A percentile compares a stretch with the other conserved stretches of the same genome.
These are phyloP conservation scores for Achlya hypogyna DNA, from an alignment of 352 stramenopile species.

Conservation along the genomic window DNA sequence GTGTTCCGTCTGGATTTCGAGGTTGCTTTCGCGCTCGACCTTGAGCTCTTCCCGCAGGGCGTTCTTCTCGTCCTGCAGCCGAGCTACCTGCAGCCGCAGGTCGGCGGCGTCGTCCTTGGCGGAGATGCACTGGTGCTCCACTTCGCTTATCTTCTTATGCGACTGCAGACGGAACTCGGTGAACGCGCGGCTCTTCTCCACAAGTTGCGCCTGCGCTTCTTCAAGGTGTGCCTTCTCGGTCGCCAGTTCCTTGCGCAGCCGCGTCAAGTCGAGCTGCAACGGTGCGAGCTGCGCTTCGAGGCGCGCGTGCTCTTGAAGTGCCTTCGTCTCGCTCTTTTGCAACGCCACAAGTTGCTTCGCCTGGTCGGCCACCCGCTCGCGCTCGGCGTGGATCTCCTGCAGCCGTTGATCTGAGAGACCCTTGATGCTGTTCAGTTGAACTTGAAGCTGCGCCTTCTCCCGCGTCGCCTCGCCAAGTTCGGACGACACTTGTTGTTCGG, in stretches of 20 bases:
- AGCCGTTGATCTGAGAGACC: slow-evolving; percentile 52
- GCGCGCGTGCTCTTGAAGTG: slow-evolving; percentile 42
- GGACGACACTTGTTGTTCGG: background rate
- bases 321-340: slow-evolving; percentile 54
- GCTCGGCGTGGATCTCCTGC: slow-evolving; percentile 47
- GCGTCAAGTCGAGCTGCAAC: slow-evolving; percentile 34
- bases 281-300: slow-evolving; percentile 55
- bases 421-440: slow-evolving; percentile 37
- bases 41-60: slow-evolving; percentile 58
- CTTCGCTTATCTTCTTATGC: slow-evolving; percentile 48
- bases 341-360: slow-evolving; percentile 38
- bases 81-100: slow-evolving; percentile 21
- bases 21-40: slow-evolving; percentile 20
- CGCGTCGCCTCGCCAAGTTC: slow-evolving; percentile 35
- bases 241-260: slow-evolving; percentile 47
- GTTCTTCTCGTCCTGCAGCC: slow-evolving; percentile 62
- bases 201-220: slow-evolving; percentile 49
- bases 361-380: slow-evolving; percentile 41
- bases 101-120: slow-evolving; percentile 42
- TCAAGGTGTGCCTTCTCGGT: slow-evolving; percentile 44
- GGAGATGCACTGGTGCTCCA: slow-evolving; percentile 35
- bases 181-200: slow-evolving; percentile 53
- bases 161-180: slow-evolving; percentile 49
- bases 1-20: slow-evolving; percentile 42
- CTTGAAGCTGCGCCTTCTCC: slow-evolving; percentile 43